Percentiles rank a stretch among this genome's conserved stretches.
Conservation (phyloP, 768 basidiomycete species). For the Steccherinum ochraceum region DNA sequence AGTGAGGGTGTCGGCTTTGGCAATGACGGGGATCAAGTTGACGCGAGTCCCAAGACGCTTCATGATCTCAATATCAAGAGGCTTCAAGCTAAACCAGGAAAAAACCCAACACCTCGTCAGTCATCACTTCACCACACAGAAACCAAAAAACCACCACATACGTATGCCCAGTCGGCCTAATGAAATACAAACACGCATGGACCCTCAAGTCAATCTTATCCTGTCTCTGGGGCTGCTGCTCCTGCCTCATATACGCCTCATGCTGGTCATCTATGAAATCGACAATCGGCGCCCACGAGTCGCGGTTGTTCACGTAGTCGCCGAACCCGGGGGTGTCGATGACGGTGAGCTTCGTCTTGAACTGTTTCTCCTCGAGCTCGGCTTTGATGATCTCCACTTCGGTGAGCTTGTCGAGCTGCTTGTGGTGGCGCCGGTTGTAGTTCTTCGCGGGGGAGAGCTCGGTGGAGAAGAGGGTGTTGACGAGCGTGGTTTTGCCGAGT, state of each 20-base stretch:
- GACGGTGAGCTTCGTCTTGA: conserved; percentile 98
- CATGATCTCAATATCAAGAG: conserved; percentile 99
- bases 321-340: conserved; percentile 99
- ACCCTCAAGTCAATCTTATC: conserved; percentile 96
- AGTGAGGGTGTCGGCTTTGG: conserved; percentile 96
- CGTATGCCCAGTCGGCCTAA: conserved; percentile 95
- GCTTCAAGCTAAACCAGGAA: conserved; percentile 65
- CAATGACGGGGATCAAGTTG: conserved; percentile 95
- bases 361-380: conserved; percentile 97
- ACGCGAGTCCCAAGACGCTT: conserved; percentile 97
- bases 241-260: conserved; percentile 94
- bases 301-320: conserved; percentile 99
- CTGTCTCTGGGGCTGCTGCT: conserved; percentile 93
- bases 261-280: conserved; percentile 98
- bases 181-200: conserved; percentile 96
- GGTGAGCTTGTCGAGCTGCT: conserved; percentile 97
- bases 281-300: conserved; percentile 97
- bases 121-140: not conserved
- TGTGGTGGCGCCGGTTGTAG: conserved; percentile 82
- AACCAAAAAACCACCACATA: conserved; percentile 35
- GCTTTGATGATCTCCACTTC: conserved; percentile 99
- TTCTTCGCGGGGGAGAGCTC: conserved; percentile 91
- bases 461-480: conserved; percentile 98
- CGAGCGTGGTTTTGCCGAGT: conserved; percentile 93
- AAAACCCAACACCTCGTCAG: not conserved